phyloP scores from a whole-genome alignment of 1,139 yeast species.

The Keqinozyma sinolaborantium region DNA sequence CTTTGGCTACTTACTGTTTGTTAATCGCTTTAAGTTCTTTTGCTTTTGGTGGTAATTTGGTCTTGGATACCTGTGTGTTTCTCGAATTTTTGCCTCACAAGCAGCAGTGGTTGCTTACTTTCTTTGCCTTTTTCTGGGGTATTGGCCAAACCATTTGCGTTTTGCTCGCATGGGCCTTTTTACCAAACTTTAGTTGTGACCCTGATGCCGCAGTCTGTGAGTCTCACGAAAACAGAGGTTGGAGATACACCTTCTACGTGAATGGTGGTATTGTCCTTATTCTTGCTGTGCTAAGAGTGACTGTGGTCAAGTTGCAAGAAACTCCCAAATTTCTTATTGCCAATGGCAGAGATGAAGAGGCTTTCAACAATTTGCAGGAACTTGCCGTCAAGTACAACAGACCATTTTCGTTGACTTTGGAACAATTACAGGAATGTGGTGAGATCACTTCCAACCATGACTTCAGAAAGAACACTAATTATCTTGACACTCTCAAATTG shows the following conservation, averaged over 20 bases:
- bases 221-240: slow-evolving; percentile 48
- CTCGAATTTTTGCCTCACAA: slow-evolving; percentile 55
- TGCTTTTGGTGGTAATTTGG: slow-evolving; percentile 60
- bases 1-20: slow-evolving; percentile 46
- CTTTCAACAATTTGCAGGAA: slow-evolving; percentile 29
- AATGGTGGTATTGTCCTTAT: slow-evolving; percentile 51
- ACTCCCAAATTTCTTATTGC: slow-evolving; percentile 57
- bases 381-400: slow-evolving; percentile 43
- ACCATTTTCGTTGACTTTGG: slow-evolving; percentile 39
- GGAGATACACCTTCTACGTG: slow-evolving; percentile 57
- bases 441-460: slow-evolving; percentile 26
- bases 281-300: slow-evolving; percentile 44
- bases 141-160: slow-evolving; percentile 56
- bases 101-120: slow-evolving; percentile 51
- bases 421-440: slow-evolving; percentile 43
- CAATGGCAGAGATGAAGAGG: slow-evolving; percentile 51
- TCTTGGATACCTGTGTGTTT: slow-evolving; percentile 57
- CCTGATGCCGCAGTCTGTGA: slow-evolving; percentile 33
- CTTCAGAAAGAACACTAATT: slow-evolving; percentile 15
- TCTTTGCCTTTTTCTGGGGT: slow-evolving; percentile 63
- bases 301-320: slow-evolving; percentile 47
- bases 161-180: slow-evolving; percentile 54
- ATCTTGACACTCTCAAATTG: slow-evolving; percentile 17
- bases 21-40: slow-evolving; percentile 44
- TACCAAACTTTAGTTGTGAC: slow-evolving; percentile 47